Conservation (phyloP, 2,329 filamentous ascomycete genomes). For the Xylaria sp. region DNA sequence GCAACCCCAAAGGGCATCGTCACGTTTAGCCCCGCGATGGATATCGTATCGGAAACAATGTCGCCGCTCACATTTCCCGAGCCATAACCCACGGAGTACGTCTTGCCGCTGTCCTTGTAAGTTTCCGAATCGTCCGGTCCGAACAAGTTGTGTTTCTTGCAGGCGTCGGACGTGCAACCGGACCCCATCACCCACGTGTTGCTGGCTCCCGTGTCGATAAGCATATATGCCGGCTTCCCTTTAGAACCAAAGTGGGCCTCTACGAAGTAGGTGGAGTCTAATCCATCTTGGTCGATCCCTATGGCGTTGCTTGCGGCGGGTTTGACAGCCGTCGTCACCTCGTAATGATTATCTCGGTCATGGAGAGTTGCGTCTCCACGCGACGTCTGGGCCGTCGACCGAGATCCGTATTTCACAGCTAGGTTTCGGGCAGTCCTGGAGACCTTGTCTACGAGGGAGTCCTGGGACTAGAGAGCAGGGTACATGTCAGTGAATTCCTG, state of each 20-base stretch:
- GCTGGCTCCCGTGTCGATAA: constrained; percentile 67
- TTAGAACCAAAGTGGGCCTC: constrained; percentile 59
- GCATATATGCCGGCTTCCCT: constrained; percentile 59
- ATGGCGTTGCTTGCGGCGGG: constrained; percentile 52
- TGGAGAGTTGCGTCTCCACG: constrained; percentile 27
- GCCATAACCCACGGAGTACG: constrained; percentile 74
- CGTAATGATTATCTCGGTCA: constrained; percentile 51
- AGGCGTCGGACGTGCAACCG: constrained; percentile 67
- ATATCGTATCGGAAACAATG: constrained; percentile 67
- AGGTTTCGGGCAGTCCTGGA: constrained; percentile 44
- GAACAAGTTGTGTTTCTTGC: constrained; percentile 70
- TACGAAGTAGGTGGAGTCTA: constrained; percentile 68
- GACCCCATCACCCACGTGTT: constrained; percentile 85
- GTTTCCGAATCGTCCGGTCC: constrained; percentile 67
- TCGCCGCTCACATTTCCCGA: constrained; percentile 72
- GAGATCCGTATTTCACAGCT: constrained; percentile 44
- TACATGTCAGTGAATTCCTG: constrained; percentile 18
- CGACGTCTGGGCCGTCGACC: constrained; percentile 21
- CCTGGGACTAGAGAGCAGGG: constrained; percentile 34
- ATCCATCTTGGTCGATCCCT: constrained; percentile 65
- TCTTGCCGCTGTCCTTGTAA: constrained; percentile 53
- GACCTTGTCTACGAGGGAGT: constrained; percentile 40
- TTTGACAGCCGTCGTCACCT: constrained; percentile 48
- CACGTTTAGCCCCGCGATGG: constrained; percentile 66
- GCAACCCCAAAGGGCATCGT: constrained; percentile 74